These are phyloP conservation scores for Paraconiothyrium brasiliense DNA, from an alignment of 2,329 filamentous ascomycete species.

Conservation along the genomic window DNA sequence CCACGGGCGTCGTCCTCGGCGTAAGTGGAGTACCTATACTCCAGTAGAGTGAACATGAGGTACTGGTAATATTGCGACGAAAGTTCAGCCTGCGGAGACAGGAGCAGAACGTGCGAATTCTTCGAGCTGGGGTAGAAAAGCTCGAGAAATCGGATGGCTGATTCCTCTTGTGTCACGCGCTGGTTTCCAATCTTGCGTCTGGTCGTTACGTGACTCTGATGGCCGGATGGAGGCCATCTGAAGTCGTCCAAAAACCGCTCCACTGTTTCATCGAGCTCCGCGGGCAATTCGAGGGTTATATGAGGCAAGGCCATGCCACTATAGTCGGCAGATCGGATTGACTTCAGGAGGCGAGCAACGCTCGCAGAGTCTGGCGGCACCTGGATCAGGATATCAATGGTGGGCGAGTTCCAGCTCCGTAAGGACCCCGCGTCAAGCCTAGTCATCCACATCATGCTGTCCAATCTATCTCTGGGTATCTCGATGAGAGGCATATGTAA, in stretches of 20 bases:
- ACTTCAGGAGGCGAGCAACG: constrained; percentile 80
- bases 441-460: constrained; percentile 78
- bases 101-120: constrained; percentile 79
- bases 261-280: constrained; percentile 71
- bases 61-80: constrained; percentile 87
- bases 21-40: constrained; percentile 75
- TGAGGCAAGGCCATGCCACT: constrained; percentile 73
- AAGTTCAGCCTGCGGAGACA: constrained; percentile 83
- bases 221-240: constrained; percentile 68
- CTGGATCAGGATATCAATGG: constrained; percentile 85
- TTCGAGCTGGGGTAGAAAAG: constrained; percentile 80
- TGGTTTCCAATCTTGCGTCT: constrained; percentile 75
- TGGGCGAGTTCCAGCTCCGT: constrained; percentile 78
- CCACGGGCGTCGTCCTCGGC: constrained; percentile 59
- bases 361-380: constrained; percentile 76
- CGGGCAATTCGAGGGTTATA: constrained; percentile 85
- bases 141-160: constrained; percentile 80
- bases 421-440: constrained; percentile 78
- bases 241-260: constrained; percentile 70
- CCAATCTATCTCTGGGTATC: constrained; percentile 70
- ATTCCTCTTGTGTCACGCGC: constrained; percentile 71
- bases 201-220: constrained; percentile 69
- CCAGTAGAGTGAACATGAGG: constrained; percentile 78
- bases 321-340: constrained; percentile 79
- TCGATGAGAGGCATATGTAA: constrained; percentile 74